Percentiles rank a stretch among this genome's conserved stretches.
These are phyloP conservation scores for Fusarium vanettenii DNA, from an alignment of 2,329 filamentous ascomycete species.

Conservation along the genomic window DNA sequence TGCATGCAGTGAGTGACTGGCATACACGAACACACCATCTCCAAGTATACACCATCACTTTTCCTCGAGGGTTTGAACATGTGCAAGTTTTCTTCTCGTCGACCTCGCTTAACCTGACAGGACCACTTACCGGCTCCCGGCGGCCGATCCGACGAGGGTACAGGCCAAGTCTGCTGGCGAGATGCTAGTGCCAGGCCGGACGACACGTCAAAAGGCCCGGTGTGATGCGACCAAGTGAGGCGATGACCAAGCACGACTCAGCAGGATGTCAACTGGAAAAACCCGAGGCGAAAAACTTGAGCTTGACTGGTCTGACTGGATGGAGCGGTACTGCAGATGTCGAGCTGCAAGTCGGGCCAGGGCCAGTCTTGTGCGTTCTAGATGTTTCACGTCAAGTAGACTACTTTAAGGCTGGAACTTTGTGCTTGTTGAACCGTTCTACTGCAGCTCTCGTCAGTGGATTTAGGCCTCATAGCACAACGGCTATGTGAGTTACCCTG, in stretches of 20 bases:
- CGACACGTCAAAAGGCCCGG: background rate
- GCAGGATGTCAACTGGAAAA: background rate
- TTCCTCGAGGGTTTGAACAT: background rate
- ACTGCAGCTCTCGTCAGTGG: background rate
- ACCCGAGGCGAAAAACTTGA: background rate
- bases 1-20: background rate
- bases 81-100: background rate
- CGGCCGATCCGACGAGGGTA: background rate
- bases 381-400: background rate
- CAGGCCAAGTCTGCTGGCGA: slow-evolving; percentile 1
- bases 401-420: background rate
- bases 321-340: background rate
- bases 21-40: background rate
- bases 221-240: background rate
- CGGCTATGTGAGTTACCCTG: background rate
- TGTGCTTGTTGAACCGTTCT: background rate
- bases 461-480: background rate
- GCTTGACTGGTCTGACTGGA: background rate
- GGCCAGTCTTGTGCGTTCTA: background rate
- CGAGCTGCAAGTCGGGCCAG: background rate
- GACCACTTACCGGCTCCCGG: slow-evolving; percentile 9
- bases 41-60: background rate
- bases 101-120: background rate
- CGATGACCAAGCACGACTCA: slow-evolving; percentile 12
- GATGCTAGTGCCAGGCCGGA: slow-evolving; percentile 10